Base-by-base conservation (phyloP, 768 basidiomycete species). In the Austroboletus festivus region DNA sequence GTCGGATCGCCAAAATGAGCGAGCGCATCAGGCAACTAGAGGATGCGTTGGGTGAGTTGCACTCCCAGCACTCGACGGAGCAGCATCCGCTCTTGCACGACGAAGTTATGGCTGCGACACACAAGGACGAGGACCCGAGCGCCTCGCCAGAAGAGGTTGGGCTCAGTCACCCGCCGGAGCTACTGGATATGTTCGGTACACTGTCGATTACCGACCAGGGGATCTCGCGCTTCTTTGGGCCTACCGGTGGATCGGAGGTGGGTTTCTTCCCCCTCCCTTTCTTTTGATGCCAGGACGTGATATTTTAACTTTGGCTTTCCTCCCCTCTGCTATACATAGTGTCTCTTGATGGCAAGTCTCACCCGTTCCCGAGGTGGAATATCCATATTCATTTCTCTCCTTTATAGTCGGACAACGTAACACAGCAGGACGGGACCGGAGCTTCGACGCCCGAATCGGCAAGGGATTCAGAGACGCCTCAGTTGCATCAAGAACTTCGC, bases 221-320 rank as follows among this genome's bases (percentile, higher is more conserved):
- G 0, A 74, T 78, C 39, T 77, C 80, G n/a, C 69, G 77, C 46
- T 83, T 82, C 60, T 83, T 82, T 71, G 82, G 82, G 1, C 81
- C 80, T 2, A 83, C 83, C 1, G 85, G 81, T 13, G 84, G 83
- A 26, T 75, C 78, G 41, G 83, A 86, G 73, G 84, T 85, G 53
- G 50, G 81, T 70, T 45, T 44, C 33, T 18, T 26, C 4, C 7
- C 12, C 7, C 12, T 6, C 15, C 15, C 31, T 33, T 13, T 33
- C 31, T 33, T 33, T 33, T 15, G 40, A 51, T 44, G 45, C 45
- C 23, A 20, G 46, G 24, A 35, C 30, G 40, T 43, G 16, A 52
- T 19, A 54, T 52, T 7, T 44, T 50, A 42, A 58, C 50, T 20
- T 43, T 18, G 22, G 44, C 43, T 18, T 39, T 13, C 31, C 13